phyloP scores from a whole-genome alignment of 768 basidiomycete species.

The Termitomyces sp. region DNA sequence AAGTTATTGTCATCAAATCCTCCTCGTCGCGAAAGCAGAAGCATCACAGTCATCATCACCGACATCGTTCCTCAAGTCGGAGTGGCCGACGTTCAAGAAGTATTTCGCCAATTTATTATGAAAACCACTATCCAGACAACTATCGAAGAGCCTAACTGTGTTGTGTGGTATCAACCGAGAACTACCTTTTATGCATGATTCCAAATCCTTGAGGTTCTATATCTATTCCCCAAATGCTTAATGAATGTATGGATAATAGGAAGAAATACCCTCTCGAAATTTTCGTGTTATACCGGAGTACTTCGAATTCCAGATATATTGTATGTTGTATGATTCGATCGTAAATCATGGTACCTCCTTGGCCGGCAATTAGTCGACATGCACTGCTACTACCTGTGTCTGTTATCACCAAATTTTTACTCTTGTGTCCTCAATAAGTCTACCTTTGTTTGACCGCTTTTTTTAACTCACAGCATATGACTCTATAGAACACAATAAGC shows the following conservation, averaged over 20 bases:
- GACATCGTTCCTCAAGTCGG: background rate
- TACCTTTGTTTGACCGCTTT: too few species aligned
- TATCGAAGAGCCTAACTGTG: conserved; percentile 1
- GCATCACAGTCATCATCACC: conserved; percentile 20
- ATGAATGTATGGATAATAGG: conserved; percentile 1
- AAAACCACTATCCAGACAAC: conserved; percentile 11
- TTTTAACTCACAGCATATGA: too few species aligned
- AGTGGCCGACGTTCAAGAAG: conserved; percentile 23
- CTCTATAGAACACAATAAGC: too few species aligned
- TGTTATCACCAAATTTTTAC: too few species aligned
- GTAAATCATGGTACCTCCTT: too few species aligned
- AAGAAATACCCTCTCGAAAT: background rate
- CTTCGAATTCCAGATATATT: too few species aligned
- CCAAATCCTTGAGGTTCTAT: background rate
- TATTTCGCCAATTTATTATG: conserved; percentile 14
- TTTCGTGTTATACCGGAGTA: background rate
- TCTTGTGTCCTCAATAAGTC: too few species aligned
- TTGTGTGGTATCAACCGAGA: background rate
- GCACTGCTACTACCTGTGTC: too few species aligned
- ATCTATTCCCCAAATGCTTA: background rate
- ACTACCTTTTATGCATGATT: background rate
- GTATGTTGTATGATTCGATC: too few species aligned
- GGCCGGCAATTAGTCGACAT: background rate
- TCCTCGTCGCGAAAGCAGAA: conserved; percentile 23
- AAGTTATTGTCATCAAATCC: conserved; percentile 26